Conservation (phyloP, 495 filamentous ascomycete species). For the Podospora anserina region DNA sequence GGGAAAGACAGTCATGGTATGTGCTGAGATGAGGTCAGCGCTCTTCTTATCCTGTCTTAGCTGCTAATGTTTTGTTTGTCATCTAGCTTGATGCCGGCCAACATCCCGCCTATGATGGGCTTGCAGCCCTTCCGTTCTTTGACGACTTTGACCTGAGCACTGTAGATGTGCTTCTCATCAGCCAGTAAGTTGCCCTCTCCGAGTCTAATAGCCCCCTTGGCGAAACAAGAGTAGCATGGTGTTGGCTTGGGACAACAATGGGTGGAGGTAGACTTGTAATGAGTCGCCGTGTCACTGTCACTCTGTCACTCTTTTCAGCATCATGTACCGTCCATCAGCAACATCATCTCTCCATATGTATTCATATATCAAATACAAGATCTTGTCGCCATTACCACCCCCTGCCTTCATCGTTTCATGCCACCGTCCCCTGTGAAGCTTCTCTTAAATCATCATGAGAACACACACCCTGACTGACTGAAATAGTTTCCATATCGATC, state of each 20-base stretch:
- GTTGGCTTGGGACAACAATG: conserved; percentile 25
- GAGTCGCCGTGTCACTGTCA: conserved; percentile 5
- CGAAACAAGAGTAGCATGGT: conserved; percentile 16
- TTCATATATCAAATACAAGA: conserved; percentile 40
- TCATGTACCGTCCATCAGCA: conserved; percentile 27
- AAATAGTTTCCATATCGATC: conserved; percentile 90
- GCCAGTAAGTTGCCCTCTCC: conserved; percentile 70
- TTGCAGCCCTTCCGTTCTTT: conserved; percentile 91
- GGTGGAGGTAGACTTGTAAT: conserved; percentile 22
- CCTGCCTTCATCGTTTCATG: conserved; percentile 13
- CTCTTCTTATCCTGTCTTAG: not conserved
- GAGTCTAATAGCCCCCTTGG: conserved; percentile 15
- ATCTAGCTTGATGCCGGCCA: conserved; percentile 91
- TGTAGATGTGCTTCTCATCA: conserved; percentile 93
- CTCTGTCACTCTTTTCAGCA: conserved; percentile 13
- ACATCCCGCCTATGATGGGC: conserved; percentile 94
- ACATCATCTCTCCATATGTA: conserved; percentile 24
- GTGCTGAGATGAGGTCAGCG: conserved; percentile 24
- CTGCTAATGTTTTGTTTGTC: not conserved
- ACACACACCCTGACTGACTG: conserved; percentile 29
- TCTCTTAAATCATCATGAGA: not conserved
- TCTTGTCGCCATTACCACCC: conserved; percentile 29
- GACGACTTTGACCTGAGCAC: conserved; percentile 97
- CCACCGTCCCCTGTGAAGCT: not conserved
- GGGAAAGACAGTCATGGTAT: conserved; percentile 96